phyloP scores from a whole-genome alignment of 2,329 filamentous ascomycete genomes.

The Phialophora chinensis region DNA sequence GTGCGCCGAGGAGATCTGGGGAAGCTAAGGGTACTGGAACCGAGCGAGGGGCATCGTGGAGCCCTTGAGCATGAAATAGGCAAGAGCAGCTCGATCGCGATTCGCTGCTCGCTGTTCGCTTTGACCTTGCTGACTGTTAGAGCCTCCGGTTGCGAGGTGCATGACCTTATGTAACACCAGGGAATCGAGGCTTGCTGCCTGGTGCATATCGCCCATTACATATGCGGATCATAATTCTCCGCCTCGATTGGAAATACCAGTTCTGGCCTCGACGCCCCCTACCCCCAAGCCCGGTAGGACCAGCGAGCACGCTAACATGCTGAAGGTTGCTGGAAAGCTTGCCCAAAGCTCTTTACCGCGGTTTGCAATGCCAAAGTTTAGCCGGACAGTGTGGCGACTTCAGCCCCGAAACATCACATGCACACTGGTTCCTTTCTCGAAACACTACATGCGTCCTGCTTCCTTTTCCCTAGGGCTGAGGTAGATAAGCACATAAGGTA shows the following conservation, averaged over 20 bases:
- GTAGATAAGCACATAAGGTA: background rate
- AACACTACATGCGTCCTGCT: background rate
- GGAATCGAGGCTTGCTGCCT: background rate
- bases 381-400: background rate
- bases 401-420: background rate
- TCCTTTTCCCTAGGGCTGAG: background rate
- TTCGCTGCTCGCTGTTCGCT: background rate
- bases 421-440: background rate
- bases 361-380: background rate
- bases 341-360: background rate
- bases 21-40: background rate
- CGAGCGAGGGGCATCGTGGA: background rate
- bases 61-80: background rate
- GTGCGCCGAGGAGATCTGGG: background rate
- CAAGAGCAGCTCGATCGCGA: background rate
- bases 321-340: background rate
- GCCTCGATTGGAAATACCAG: background rate
- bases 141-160: background rate
- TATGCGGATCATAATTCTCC: background rate
- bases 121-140: background rate
- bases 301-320: background rate
- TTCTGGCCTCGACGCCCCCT: background rate
- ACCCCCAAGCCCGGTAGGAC: background rate
- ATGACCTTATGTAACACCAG: background rate
- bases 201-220: background rate